phyloP scores from a whole-genome alignment of 2,329 filamentous ascomycete genomes.

The Apiospora rasikravindrae region DNA sequence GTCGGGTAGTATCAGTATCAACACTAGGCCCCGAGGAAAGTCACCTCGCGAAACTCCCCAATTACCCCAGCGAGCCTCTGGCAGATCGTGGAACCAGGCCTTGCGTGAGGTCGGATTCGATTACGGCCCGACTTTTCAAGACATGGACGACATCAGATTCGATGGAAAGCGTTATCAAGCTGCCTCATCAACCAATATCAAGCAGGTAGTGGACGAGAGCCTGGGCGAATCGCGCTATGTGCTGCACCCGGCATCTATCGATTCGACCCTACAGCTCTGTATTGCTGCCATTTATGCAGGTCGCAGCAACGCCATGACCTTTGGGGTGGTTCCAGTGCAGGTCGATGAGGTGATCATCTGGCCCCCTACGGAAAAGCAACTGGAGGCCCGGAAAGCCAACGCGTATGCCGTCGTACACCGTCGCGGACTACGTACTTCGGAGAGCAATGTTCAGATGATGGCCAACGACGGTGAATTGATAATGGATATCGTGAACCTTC shows the following conservation, averaged over 20 bases:
- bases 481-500: too few relatives aligned
- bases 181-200: constrained; percentile 15
- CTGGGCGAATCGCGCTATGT: constrained; percentile 35
- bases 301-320: constrained; percentile 27
- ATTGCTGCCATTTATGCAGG: constrained; percentile 27
- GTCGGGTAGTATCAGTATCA: neutral
- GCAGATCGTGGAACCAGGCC: constrained; percentile 28
- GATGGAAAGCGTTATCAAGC: constrained; percentile 24
- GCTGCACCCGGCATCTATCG: constrained; percentile 41
- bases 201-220: constrained; percentile 21
- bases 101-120: constrained; percentile 30
- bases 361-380: constrained; percentile 16
- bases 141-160: constrained; percentile 23
- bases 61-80: constrained; percentile 23
- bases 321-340: constrained; percentile 27
- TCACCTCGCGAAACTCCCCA: constrained; percentile 12
- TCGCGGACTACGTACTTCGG: too few relatives aligned
- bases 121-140: constrained; percentile 29
- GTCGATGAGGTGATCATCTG: constrained; percentile 25
- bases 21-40: too few relatives aligned
- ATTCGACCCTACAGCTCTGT: constrained; percentile 33
- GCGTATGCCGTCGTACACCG: too few relatives aligned
- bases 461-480: too few relatives aligned
- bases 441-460: too few relatives aligned
- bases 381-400: too few relatives aligned